Percentiles rank a stretch among this genome's conserved stretches.
phyloP scores from a whole-genome alignment of 305 asterid species.

The Ilex paraguariensis region DNA sequence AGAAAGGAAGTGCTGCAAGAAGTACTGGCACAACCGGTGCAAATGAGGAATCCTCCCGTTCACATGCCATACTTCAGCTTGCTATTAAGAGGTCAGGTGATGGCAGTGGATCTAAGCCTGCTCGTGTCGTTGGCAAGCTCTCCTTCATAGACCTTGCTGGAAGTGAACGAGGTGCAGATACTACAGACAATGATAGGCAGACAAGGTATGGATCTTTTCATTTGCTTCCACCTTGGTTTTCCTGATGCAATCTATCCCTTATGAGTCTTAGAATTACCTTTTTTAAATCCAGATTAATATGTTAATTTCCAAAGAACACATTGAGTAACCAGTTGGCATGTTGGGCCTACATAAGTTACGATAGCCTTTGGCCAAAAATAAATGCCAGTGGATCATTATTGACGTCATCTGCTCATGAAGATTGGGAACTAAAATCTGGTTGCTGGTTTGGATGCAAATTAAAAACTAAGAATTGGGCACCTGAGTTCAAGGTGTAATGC shows the following conservation, averaged over 20 bases:
- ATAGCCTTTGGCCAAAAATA: too few species aligned
- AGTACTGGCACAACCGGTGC: slow-evolving; percentile 99
- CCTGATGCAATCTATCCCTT: neutral
- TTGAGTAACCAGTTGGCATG: too few species aligned
- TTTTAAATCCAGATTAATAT: too few species aligned
- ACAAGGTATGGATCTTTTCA: slow-evolving; percentile 52
- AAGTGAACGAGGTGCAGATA: slow-evolving; percentile 99
- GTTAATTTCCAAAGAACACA: too few species aligned
- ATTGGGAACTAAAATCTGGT: too few species aligned
- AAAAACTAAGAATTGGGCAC: too few species aligned
- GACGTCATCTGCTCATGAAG: too few species aligned
- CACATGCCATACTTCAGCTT: slow-evolving; percentile 99
- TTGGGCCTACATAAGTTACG: too few species aligned
- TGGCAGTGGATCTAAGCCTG: slow-evolving; percentile 90
- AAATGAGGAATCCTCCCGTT: slow-evolving; percentile 94
- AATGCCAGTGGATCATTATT: too few species aligned
- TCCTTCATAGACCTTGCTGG: slow-evolving; percentile 99
- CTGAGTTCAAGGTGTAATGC: too few species aligned
- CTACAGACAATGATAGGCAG: slow-evolving; percentile 96
- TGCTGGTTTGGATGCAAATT: too few species aligned
- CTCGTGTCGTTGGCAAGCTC: slow-evolving; percentile 86
- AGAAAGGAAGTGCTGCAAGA: slow-evolving; percentile 85
- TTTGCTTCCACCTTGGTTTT: slow-evolving; percentile 3
- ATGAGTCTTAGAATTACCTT: neutral
- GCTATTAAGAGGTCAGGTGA: slow-evolving; percentile 76